Conservation (phyloP, 768 basidiomycete genomes). For the Mycena vulgaris region DNA sequence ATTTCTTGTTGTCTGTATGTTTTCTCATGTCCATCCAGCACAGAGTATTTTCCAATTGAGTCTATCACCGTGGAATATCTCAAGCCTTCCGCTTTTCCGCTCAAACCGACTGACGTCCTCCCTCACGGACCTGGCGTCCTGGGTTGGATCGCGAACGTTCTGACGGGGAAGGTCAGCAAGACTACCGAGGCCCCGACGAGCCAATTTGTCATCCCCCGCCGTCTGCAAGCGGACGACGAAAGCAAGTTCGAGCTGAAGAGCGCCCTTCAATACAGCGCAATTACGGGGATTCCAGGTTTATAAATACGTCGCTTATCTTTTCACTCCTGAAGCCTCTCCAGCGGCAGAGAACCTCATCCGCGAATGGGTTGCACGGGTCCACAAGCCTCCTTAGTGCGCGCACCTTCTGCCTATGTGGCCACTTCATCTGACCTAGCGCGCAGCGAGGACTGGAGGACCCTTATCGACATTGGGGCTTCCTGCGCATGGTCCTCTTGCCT, state of each 20-base stretch:
- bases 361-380: constrained; percentile 56
- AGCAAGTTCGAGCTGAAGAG: constrained; percentile 62
- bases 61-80: constrained; percentile 37
- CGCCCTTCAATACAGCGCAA: constrained; percentile 69
- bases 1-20: neutral
- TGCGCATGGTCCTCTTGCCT: constrained; percentile 54
- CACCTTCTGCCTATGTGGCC: neutral
- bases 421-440: neutral
- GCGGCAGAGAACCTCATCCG: constrained; percentile 60
- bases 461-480: constrained; percentile 67
- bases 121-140: constrained; percentile 34
- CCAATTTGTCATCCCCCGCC: constrained; percentile 36
- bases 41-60: constrained; percentile 38
- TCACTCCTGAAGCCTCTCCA: neutral
- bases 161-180: constrained; percentile 34
- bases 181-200: constrained; percentile 30
- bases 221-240: constrained; percentile 44
- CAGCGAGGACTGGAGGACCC: constrained; percentile 58
- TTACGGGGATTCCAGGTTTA: constrained; percentile 58
- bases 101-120: constrained; percentile 30
- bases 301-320: neutral
- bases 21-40: constrained; percentile 15
- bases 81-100: constrained; percentile 29
- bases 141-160: constrained; percentile 36
- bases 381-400: constrained; percentile 60